These are phyloP conservation scores for Aspergillus sp. DNA, from an alignment of 2,329 filamentous ascomycete genomes.

Conservation along the genomic window DNA sequence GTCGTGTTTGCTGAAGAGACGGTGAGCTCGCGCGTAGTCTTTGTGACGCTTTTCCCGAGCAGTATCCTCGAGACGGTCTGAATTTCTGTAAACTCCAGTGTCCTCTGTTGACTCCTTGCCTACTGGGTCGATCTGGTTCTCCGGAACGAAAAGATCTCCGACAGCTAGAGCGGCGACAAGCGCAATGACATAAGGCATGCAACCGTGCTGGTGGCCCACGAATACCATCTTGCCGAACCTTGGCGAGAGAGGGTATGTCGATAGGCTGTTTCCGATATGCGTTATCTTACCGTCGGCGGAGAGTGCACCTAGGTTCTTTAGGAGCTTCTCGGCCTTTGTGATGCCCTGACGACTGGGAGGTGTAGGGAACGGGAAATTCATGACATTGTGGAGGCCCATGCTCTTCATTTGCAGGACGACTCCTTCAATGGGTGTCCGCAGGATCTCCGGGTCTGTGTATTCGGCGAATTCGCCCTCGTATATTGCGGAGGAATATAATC, in stretches of 20 bases:
- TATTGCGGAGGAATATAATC: constrained; percentile 89
- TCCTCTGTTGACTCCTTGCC: constrained; percentile 41
- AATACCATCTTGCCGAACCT: constrained; percentile 90
- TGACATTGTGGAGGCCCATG: constrained; percentile 86
- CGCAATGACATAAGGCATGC: constrained; percentile 81
- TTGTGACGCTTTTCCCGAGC: constrained; percentile 65
- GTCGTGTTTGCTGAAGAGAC: constrained; percentile 77
- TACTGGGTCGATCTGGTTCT: constrained; percentile 70
- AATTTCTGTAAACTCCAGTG: constrained; percentile 55
- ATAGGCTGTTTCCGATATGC: constrained; percentile 74
- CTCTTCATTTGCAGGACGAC: constrained; percentile 91
- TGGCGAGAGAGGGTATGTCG: constrained; percentile 85
- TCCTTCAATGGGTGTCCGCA: constrained; percentile 88
- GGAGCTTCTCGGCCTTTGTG: constrained; percentile 78
- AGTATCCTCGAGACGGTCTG: constrained; percentile 71
- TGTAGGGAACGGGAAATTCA: constrained; percentile 95
- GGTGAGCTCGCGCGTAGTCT: constrained; percentile 70
- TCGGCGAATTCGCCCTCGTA: constrained; percentile 83
- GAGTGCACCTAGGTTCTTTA: constrained; percentile 83
- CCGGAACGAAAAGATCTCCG: constrained; percentile 81
- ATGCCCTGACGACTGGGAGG: constrained; percentile 76
- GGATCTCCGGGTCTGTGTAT: constrained; percentile 83
- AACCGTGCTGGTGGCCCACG: constrained; percentile 78
- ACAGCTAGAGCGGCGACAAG: constrained; percentile 86
- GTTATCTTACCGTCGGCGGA: constrained; percentile 73